A percentile compares a stretch with the other conserved stretches of the same genome.
These are phyloP conservation scores for Globisporangium canariense DNA, from an alignment of 352 stramenopile genomes.

Conservation along the genomic window DNA sequence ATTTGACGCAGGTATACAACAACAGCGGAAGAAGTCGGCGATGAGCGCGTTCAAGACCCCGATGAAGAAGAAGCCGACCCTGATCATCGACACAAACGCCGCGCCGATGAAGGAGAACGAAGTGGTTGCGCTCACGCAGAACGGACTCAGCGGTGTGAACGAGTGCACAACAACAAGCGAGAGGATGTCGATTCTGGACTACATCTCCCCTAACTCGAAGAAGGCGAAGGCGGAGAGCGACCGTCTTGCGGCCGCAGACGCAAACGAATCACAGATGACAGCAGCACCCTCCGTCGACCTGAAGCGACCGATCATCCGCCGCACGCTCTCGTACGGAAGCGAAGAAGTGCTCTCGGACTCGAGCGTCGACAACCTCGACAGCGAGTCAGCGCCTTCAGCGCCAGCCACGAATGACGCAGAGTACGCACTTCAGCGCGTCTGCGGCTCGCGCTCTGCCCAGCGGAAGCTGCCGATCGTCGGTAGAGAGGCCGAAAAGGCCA, in stretches of 20 bases:
- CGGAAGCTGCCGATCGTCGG: slow-evolving; percentile 30
- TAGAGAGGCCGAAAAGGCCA: slow-evolving; percentile 32
- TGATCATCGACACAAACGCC: slow-evolving; percentile 4
- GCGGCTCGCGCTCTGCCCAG: slow-evolving; percentile 20
- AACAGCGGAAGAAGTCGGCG: neutral
- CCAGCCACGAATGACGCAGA: slow-evolving; percentile 15
- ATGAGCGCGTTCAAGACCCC: slow-evolving; percentile 13
- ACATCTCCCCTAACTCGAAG: slow-evolving; percentile 20
- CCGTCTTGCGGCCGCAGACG: neutral
- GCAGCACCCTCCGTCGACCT: neutral
- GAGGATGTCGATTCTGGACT: slow-evolving; percentile 16
- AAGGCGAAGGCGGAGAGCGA: slow-evolving; percentile 5
- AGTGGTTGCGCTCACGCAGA: too few species aligned
- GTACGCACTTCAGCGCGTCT: slow-evolving; percentile 31
- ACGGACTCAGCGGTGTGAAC: neutral
- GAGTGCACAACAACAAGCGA: neutral
- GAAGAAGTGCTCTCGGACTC: slow-evolving; percentile 16
- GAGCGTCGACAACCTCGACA: slow-evolving; percentile 7
- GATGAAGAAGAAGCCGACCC: slow-evolving; percentile 15
- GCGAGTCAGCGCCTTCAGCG: neutral
- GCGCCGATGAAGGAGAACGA: slow-evolving; percentile 6
- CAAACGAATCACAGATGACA: neutral
- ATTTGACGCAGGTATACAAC: neutral
- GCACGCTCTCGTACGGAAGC: slow-evolving; percentile 15
- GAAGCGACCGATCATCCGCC: slow-evolving; percentile 12